Percentiles rank a stretch among this genome's conserved stretches.
phyloP scores from a whole-genome alignment of 768 basidiomycete genomes.

The Boletus edulis region DNA sequence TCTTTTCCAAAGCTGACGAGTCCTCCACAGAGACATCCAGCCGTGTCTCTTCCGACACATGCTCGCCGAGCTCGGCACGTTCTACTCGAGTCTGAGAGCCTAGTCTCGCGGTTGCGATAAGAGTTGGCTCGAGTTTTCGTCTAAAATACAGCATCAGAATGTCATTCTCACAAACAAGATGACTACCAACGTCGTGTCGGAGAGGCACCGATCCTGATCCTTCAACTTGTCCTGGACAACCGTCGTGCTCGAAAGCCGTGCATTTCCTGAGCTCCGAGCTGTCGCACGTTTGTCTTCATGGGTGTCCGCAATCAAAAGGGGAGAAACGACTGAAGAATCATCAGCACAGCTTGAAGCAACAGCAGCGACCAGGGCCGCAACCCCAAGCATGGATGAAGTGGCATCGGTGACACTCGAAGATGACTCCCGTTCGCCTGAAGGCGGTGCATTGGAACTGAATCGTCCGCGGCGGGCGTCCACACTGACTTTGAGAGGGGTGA shows the following conservation, averaged over 20 bases:
- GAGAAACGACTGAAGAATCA: background rate
- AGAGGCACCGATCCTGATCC: background rate
- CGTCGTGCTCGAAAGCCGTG: background rate
- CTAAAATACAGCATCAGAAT: conserved; percentile 7
- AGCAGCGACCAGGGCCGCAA: background rate
- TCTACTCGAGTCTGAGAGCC: background rate
- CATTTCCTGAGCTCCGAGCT: background rate
- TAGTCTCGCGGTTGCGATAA: background rate
- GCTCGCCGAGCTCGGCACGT: background rate
- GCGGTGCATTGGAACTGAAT: background rate
- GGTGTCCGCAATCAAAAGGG: background rate
- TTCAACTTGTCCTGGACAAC: background rate
- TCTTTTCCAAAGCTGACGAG: background rate
- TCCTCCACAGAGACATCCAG: background rate
- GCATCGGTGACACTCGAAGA: background rate
- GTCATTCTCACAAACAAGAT: background rate
- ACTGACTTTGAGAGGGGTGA: background rate
- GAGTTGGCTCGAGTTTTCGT: background rate
- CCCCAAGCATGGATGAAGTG: background rate
- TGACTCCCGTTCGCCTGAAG: background rate
- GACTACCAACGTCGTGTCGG: conserved; percentile 5
- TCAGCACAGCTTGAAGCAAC: background rate
- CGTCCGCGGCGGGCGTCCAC: background rate
- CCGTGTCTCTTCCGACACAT: background rate
- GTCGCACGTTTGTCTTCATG: background rate